Evolutionary conservation across 495 filamentous ascomycete species (phyloP), one percentile per base, ranked within the genome.

Genomic region (Astrocystis sublimbata): DNA sequence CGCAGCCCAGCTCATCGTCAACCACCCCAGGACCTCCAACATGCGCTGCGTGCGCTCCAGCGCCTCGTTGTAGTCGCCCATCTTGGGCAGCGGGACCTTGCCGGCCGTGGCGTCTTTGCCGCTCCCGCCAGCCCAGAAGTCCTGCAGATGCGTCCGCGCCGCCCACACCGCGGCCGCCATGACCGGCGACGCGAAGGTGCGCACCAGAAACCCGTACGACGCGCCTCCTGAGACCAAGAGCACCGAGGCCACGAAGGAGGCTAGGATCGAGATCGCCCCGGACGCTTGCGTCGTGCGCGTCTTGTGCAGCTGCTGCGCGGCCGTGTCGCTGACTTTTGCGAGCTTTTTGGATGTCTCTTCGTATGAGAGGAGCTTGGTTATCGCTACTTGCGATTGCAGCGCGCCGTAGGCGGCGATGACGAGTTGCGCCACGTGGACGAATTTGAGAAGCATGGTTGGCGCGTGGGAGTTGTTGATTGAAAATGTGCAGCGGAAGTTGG

Each of bases 231-330:
- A 28, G 15, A 49, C 41, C 33, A 68, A 62, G 2, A 65, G 46
- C 31, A 62, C 43, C 2, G 65, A 68, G 8, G 36, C 58, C 23
- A 64, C 19, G 33, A 65, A 51, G 41, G 65, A 68, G 26, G 56
- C 15, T 9, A 65, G 19, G 13, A 68, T 42, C 0, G 69, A 60
- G 6, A 33, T 52, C 2, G 75, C 75, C 8, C 70, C 75, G 40
- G 71, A 67, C 0, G 64, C 69, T 51, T 79, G 77, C 0, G 79
- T 81, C 1, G 68, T 73, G 50, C 76, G 65, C 13, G 79, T 82
- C 65, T 75, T 76, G 38, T 68, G 56, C 19, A 81, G 66, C 28
- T 78, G 72, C 12, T 73, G 51, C 19, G 68, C 74, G 4, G 69
- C 79, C 15, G 63, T 73, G 31, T 69, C 68, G 4, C 76, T 77